Percentiles rank a stretch among this genome's conserved stretches.
Evolutionary conservation across 768 basidiomycete genomes (phyloP).

Genomic region (Cantharellus anzutake): DNA sequence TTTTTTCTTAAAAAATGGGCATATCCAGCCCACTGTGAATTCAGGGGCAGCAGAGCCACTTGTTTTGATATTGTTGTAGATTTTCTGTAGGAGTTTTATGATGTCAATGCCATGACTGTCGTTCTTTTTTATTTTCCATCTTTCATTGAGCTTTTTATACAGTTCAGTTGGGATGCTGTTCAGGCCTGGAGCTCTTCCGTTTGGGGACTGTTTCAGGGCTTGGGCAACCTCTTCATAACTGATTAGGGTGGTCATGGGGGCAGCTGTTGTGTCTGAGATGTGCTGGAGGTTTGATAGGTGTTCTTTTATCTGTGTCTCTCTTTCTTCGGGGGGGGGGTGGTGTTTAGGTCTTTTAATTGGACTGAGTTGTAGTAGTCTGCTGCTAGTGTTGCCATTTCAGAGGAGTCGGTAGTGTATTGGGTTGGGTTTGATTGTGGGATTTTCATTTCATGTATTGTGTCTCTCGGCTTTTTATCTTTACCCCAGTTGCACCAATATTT

Average conservation of each 20-base stretch:
- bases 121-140: not conserved
- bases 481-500: not conserved
- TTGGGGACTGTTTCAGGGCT: not conserved
- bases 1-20: constrained; percentile 2
- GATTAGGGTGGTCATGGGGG: not conserved
- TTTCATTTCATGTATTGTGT: not conserved
- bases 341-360: not conserved
- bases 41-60: not conserved
- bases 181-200: not conserved
- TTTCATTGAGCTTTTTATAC: not conserved
- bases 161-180: constrained; percentile 4
- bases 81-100: not conserved
- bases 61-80: not conserved
- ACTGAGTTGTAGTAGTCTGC: not conserved
- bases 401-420: not conserved
- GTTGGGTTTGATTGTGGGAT: not conserved
- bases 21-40: not conserved
- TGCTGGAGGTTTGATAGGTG: not conserved
- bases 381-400: not conserved
- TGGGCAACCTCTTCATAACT: not conserved
- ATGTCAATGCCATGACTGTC: not conserved
- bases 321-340: not conserved
- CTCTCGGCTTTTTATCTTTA: not conserved
- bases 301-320: not conserved
- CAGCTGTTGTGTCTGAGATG: not conserved